Evolutionary conservation across 345 rosid species (phyloP), one percentile per base, ranked within the genome.

Genomic region (Cardamine occulta): DNA sequence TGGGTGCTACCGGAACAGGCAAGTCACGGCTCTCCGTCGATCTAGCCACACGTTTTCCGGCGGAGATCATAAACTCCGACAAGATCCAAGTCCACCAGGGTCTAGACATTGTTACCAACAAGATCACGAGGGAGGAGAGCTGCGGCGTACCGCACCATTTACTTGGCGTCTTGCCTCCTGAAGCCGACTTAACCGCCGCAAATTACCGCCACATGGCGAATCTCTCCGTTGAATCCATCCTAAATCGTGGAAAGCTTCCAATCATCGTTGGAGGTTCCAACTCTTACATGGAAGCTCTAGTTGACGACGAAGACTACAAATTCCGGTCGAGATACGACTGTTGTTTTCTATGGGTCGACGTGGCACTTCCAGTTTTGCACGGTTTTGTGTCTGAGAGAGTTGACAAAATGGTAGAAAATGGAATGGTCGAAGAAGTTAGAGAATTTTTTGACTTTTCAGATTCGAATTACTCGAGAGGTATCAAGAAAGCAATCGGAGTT

Each of bases 201-300:
- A 74, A 85, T 40, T 87, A 83, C 72, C 51, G 97, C 47, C 64
- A 82, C 54, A 64, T 68, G 83, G 92, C 97, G 8, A 80, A 82
- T 2, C 54, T 34, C 3, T 76, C 87, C 0, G 62, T 86, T 14
- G 88, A 84, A 10, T 82, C 86, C 0, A 74, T 82, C 29, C 63
- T 68, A 11, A 70, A 52, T 10, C 82, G 82, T 2, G 87, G 89
- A 2, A 73, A 73, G 73, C 85, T 85, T 69, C 97, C 97, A 35
- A 75, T 91, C 68, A 77, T 91, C 51, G 94, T 84, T 37, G 97
- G 97, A 63, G 97, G 97, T 35, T 91, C 94, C 12, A 91, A 89
- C 81, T 87, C 94, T 1, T 87, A 84, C 82, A 72, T 89, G 10
- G 91, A 91, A 44, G 85, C 92, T 51, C 73, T 91, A 29, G 76